Evolutionary conservation across 441 rosid genomes (phyloP).

Genomic region (Populus tomentosa): DNA sequence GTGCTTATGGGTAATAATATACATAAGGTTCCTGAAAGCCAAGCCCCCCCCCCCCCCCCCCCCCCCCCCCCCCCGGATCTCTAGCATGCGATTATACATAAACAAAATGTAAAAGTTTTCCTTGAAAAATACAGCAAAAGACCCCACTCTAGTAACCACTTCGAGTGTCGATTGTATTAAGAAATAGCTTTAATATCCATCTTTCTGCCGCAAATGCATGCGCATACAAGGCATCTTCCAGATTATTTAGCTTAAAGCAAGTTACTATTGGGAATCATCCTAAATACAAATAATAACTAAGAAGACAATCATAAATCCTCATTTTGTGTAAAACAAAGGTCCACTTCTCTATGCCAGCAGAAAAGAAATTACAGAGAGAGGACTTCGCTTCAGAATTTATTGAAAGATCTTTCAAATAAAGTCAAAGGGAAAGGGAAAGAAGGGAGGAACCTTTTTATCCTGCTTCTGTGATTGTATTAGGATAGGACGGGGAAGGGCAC

Average conservation of each 20-base stretch:
- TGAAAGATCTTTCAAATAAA: neutral
- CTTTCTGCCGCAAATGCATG: neutral
- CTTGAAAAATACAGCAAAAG: no score
- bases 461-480: constrained; percentile 42
- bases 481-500: constrained; percentile 58
- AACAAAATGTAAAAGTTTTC: neutral
- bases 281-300: no score
- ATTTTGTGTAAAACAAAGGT: neutral
- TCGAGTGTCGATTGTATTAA: neutral
- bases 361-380: neutral
- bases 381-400: neutral
- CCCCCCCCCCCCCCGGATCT: neutral
- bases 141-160: neutral
- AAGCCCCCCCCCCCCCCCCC: no score
- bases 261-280: no score
- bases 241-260: no score
- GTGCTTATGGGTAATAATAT: neutral
- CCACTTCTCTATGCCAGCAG: neutral
- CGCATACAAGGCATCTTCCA: neutral
- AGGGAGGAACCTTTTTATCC: constrained; percentile 39
- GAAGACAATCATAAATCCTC: no score
- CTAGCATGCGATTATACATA: neutral
- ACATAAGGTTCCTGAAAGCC: neutral
- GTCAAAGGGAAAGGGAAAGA: neutral
- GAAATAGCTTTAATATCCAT: neutral